Base-by-base conservation (phyloP, 106 monocot species). In the Agapanthus africanus region DNA sequence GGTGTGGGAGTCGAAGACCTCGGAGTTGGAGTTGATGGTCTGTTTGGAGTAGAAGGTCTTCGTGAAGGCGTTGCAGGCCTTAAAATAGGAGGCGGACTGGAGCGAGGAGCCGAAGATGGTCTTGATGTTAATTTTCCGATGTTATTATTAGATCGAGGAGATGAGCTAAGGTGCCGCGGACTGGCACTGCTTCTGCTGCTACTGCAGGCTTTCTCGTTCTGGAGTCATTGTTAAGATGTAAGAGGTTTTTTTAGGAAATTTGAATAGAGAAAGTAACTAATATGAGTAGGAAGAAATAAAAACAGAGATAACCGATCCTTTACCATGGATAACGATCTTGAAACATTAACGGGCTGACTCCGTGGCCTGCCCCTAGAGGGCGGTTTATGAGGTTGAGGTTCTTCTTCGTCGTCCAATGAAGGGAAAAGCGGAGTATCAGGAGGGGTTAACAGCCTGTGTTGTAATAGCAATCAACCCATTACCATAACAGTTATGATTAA, bases 361-460 rank as follows among this genome's bases (percentile, higher is more conserved):
- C 74, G 76, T 49, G 65, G 57, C 70, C 87, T 87, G 52, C 90
- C 90, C 68, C 99, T 78, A 44, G 77, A 54, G 25, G 39, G 49
- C 40, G 75, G 73, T 40, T 79, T 72, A 34, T 54, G 52, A 4
- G 79, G 68, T 70, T 69, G 82, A 68, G 71, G 71, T 42, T 83
- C 88, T 30, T 66, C 42, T 57, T n/a, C 71, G 68, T 93, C 85
- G 79, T 99, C 99, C 87, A 99, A 74, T 4, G 84, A 93, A 70
- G 79, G 80, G 23, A 99, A 99, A 63, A 99, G 92, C 26, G 99
- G 99, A 38, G 99, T 99, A 39, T 93, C 99, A 21, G 99, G 99
- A 70, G 99, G 99, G 59, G 99, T 99, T 74, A 99, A 76, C 38
- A 99, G 65, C 99, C 99, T 99, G 85, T 63, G 68, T 31, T 75